A percentile compares a stretch with the other conserved stretches of the same genome.
Evolutionary conservation across 257 asterid species (phyloP).

Genomic region (Petrea volubilis): DNA sequence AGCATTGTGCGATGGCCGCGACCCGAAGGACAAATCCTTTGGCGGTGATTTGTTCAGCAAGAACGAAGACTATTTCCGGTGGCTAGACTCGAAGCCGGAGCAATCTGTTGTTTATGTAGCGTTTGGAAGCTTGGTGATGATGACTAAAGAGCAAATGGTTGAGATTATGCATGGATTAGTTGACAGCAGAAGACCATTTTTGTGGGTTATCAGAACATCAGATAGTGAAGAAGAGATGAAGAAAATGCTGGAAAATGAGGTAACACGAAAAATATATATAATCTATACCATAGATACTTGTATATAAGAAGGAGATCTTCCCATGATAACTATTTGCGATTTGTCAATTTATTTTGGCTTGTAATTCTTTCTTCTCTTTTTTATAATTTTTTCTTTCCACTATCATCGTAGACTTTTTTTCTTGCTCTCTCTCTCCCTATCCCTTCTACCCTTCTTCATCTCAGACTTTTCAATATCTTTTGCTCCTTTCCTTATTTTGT

Average conservation of each 20-base stretch:
- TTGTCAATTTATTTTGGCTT: no score
- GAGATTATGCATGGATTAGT: slow-evolving; percentile 48
- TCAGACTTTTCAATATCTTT: no score
- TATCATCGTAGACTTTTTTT: no score
- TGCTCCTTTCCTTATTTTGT: no score
- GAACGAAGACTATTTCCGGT: slow-evolving; percentile 32
- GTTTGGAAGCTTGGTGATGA: slow-evolving; percentile 49
- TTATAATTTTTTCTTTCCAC: no score
- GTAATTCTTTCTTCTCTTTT: no score
- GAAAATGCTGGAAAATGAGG: slow-evolving; percentile 7
- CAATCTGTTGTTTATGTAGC: slow-evolving; percentile 56
- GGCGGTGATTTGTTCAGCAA: slow-evolving; percentile 47
- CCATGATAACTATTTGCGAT: no score
- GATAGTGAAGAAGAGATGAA: slow-evolving; percentile 31
- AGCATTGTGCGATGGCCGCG: slow-evolving; percentile 37
- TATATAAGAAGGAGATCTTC: no score
- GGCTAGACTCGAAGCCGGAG: slow-evolving; percentile 44
- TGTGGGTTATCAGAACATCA: slow-evolving; percentile 45
- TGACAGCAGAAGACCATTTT: slow-evolving; percentile 38
- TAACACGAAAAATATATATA: neutral
- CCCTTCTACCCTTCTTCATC: no score
- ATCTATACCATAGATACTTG: no score
- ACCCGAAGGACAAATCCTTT: slow-evolving; percentile 37
- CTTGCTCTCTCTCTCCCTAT: no score
- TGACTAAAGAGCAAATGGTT: slow-evolving; percentile 40